These are phyloP conservation scores for Fistulina hepatica DNA, from an alignment of 1,284 basidiomycete species.

Conservation along the genomic window DNA sequence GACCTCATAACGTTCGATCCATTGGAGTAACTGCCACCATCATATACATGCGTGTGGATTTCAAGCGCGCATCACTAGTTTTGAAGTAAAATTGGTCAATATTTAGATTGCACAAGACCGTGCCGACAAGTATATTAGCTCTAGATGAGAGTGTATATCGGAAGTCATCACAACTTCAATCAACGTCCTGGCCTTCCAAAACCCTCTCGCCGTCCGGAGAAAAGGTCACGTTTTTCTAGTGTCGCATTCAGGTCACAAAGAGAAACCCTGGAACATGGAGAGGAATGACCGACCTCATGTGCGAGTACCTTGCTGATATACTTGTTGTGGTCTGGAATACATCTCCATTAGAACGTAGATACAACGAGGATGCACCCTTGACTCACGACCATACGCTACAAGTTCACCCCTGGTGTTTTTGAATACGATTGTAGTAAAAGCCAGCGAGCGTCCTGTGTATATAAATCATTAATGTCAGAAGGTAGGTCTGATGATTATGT, in stretches of 20 bases:
- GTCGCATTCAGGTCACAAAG: conserved; percentile 6
- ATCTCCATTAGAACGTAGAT: conserved; percentile 8
- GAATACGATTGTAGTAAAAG: conserved; percentile 74
- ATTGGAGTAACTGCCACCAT: too few relatives aligned
- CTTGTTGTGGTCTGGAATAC: conserved; percentile 70
- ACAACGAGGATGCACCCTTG: conserved; percentile 1
- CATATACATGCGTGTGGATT: too few relatives aligned
- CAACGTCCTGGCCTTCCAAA: conserved; percentile 51
- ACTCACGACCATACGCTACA: conserved; percentile 75
- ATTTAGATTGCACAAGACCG: too few relatives aligned
- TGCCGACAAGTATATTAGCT: too few relatives aligned
- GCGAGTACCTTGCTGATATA: conserved; percentile 69
- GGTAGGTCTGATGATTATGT: background rate
- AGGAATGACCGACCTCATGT: conserved; percentile 39
- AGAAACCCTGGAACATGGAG: background rate
- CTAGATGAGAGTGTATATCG: too few relatives aligned
- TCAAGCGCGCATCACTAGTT: too few relatives aligned
- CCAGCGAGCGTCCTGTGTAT: conserved; percentile 66
- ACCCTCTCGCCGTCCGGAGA: conserved; percentile 67
- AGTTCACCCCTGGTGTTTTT: conserved; percentile 58
- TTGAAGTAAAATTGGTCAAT: too few relatives aligned
- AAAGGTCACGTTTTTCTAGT: conserved; percentile 68
- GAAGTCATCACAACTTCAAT: too few relatives aligned
- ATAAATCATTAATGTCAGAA: background rate
- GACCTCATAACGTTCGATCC: too few relatives aligned